These are phyloP conservation scores for Aspergillus haitiensis DNA, from an alignment of 495 filamentous ascomycete species.

Conservation along the genomic window DNA sequence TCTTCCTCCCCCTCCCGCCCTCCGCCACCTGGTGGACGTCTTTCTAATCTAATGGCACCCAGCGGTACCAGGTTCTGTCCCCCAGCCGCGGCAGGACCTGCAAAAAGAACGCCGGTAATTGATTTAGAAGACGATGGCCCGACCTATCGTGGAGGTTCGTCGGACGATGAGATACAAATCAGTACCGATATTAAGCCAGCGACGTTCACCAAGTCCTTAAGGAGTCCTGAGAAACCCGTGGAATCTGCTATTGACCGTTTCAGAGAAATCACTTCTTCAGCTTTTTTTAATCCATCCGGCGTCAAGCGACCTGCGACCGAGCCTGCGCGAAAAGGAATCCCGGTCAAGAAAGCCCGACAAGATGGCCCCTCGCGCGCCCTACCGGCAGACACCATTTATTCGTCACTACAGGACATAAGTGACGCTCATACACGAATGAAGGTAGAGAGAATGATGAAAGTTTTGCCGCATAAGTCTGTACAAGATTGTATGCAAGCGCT, in stretches of 20 bases:
- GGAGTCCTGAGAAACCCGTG: slow-evolving; percentile 40
- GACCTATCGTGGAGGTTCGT: slow-evolving; percentile 56
- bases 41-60: slow-evolving; percentile 70
- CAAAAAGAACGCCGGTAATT: slow-evolving; percentile 42
- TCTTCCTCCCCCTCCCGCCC: slow-evolving; percentile 50
- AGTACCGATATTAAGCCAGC: slow-evolving; percentile 70
- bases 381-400: slow-evolving; percentile 37
- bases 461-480: slow-evolving; percentile 55
- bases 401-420: slow-evolving; percentile 54
- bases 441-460: slow-evolving; percentile 54
- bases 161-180: slow-evolving; percentile 53
- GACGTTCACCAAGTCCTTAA: slow-evolving; percentile 51
- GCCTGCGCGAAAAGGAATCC: slow-evolving; percentile 40
- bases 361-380: slow-evolving; percentile 57
- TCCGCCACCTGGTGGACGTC: slow-evolving; percentile 32
- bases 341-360: slow-evolving; percentile 46
- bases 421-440: slow-evolving; percentile 54
- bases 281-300: slow-evolving; percentile 46
- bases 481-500: slow-evolving; percentile 55
- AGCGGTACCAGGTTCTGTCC: slow-evolving; percentile 70
- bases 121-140: slow-evolving; percentile 59
- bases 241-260: slow-evolving; percentile 47
- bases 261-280: slow-evolving; percentile 48
- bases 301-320: slow-evolving; percentile 52
- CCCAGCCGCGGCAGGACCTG: slow-evolving; percentile 42